Evolutionary conservation across 192 early-diverging fungal genomes (phyloP).

Genomic region (Phycomyces blakesleeanus): DNA sequence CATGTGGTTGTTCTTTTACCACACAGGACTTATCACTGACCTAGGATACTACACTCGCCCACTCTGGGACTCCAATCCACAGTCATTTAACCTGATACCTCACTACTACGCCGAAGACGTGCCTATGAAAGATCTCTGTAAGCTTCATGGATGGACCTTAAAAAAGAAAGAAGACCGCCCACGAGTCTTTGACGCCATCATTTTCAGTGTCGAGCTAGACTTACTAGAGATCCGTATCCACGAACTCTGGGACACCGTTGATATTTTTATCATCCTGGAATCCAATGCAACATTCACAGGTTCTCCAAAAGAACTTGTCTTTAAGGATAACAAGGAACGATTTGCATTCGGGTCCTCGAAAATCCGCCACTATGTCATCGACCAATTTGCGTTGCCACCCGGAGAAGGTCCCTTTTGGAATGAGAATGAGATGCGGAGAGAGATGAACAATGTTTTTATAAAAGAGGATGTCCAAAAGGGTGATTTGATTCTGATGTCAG

Average conservation of each 20-base stretch:
- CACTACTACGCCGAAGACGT: conserved; percentile 47
- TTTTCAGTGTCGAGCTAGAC: conserved; percentile 64
- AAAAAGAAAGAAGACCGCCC: neutral
- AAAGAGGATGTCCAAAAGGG: conserved; percentile 20
- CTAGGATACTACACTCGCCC: conserved; percentile 43
- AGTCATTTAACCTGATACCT: conserved; percentile 32
- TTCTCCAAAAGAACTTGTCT: conserved; percentile 40
- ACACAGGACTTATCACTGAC: conserved; percentile 17
- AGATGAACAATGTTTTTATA: conserved; percentile 41
- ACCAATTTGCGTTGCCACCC: conserved; percentile 21
- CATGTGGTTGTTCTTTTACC: neutral
- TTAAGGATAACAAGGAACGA: conserved; percentile 39
- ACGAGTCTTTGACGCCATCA: conserved; percentile 53
- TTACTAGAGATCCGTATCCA: conserved; percentile 52
- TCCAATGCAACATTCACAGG: conserved; percentile 55
- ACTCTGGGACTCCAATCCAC: conserved; percentile 37
- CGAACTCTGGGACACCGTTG: conserved; percentile 56
- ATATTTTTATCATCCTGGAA: conserved; percentile 59
- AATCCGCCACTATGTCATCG: conserved; percentile 40
- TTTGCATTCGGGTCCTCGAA: conserved; percentile 56
- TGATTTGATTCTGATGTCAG: conserved; percentile 50
- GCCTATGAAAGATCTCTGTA: conserved; percentile 37
- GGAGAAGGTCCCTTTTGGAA: conserved; percentile 16
- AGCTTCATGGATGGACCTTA: conserved; percentile 46
- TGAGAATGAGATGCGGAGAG: conserved; percentile 27